A percentile compares a stretch with the other conserved stretches of the same genome.
phyloP scores from a whole-genome alignment of 1,284 basidiomycete genomes.

The Austroboletus niveus region DNA sequence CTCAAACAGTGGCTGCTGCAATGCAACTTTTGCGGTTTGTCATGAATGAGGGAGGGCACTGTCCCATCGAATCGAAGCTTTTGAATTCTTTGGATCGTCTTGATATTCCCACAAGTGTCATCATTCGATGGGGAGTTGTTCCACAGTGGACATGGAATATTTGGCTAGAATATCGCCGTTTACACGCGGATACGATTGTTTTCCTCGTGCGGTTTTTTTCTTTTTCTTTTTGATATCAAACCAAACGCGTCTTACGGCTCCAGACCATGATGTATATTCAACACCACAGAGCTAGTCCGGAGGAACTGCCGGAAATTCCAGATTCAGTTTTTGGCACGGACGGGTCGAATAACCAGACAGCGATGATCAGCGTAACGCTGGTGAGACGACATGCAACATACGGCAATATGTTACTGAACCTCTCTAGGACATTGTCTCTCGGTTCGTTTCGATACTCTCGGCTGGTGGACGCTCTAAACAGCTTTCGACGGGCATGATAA shows the following conservation, averaged over 20 bases:
- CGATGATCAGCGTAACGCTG: slow-evolving; percentile 18
- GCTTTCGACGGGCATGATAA: slow-evolving; percentile 16
- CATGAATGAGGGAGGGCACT: slow-evolving; percentile 28
- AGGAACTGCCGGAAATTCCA: not conserved
- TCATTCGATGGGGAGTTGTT: slow-evolving; percentile 52
- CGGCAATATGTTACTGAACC: slow-evolving; percentile 8
- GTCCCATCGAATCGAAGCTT: slow-evolving; percentile 12
- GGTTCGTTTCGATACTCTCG: slow-evolving; percentile 21
- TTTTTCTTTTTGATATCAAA: not conserved
- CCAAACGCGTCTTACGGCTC: slow-evolving; percentile 5
- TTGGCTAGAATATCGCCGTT: slow-evolving; percentile 54
- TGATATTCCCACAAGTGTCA: slow-evolving; percentile 45
- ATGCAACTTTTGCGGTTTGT: slow-evolving; percentile 45
- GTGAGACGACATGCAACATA: slow-evolving; percentile 16
- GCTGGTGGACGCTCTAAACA: slow-evolving; percentile 6
- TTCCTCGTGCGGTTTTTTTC: slow-evolving; percentile 43
- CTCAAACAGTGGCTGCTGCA: slow-evolving; percentile 45
- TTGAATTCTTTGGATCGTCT: slow-evolving; percentile 31
- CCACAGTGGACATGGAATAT: slow-evolving; percentile 63
- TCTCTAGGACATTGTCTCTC: slow-evolving; percentile 23
- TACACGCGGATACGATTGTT: slow-evolving; percentile 48
- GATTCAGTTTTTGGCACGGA: not conserved
- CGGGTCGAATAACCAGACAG: slow-evolving; percentile 4
- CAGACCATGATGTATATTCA: slow-evolving; percentile 56
- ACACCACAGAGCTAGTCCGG: slow-evolving; percentile 13